Conservation (phyloP, 345 rosid species). For the Geranium rotundifolium region DNA sequence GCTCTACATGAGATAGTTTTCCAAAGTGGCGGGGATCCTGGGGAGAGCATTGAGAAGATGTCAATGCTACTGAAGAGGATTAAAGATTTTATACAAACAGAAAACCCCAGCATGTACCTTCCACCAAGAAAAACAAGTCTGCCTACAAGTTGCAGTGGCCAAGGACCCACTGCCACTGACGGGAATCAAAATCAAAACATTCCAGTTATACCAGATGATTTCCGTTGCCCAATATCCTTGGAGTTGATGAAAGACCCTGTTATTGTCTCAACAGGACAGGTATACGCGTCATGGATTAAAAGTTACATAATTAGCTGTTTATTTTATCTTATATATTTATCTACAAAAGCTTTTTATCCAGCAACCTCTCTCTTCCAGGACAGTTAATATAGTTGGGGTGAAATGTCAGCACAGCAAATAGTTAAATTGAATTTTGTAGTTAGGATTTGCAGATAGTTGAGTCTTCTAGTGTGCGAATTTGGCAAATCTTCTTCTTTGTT, state of each 20-base stretch:
- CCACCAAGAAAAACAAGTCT: constrained; percentile 25
- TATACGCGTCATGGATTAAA: constrained; percentile 20
- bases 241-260: constrained; percentile 97
- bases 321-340: too few species aligned
- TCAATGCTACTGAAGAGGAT: constrained; percentile 64
- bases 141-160: constrained; percentile 41
- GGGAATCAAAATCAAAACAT: constrained; percentile 55
- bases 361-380: too few species aligned
- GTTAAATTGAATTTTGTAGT: not conserved
- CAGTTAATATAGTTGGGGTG: not conserved
- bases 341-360: too few species aligned
- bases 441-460: not conserved
- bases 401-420: not conserved
- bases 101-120: constrained; percentile 43
- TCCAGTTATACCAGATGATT: constrained; percentile 82
- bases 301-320: too few species aligned
- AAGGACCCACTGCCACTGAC: constrained; percentile 39
- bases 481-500: not conserved
- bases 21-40: constrained; percentile 57
- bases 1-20: constrained; percentile 86
- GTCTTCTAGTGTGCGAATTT: not conserved
- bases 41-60: constrained; percentile 76
- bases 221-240: constrained; percentile 92
- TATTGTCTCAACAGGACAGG: constrained; percentile 97
- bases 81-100: constrained; percentile 80